phyloP scores from a whole-genome alignment of 176 grass and related monocot species.

The Bothriochloa decipiens region DNA sequence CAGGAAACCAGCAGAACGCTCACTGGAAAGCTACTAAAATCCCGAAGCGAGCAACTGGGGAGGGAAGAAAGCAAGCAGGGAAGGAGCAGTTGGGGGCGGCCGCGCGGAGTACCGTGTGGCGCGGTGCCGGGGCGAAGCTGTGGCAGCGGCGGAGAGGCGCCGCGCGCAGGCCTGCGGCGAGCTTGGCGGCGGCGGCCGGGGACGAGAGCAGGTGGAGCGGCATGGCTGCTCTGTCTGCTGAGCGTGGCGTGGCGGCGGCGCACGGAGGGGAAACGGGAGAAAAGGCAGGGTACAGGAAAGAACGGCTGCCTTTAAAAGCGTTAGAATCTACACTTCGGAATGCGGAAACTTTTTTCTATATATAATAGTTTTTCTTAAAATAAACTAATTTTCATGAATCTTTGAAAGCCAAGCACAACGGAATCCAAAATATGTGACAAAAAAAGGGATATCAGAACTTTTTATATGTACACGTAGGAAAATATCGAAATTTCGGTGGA shows the following conservation, averaged over 20 bases:
- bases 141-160: conserved; percentile 19
- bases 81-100: background rate
- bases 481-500: too few relatives aligned
- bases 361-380: too few relatives aligned
- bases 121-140: background rate
- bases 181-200: conserved; percentile 30
- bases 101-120: background rate
- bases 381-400: too few relatives aligned
- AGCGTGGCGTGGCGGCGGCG: conserved; percentile 27
- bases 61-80: background rate
- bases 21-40: background rate
- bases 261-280: background rate
- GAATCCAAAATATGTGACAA: too few relatives aligned
- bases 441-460: too few relatives aligned
- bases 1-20: conserved; percentile 9
- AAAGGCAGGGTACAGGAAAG: conserved; percentile 4
- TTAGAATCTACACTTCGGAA: too few relatives aligned
- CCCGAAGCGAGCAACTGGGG: background rate
- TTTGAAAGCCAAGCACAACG: too few relatives aligned
- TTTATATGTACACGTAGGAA: too few relatives aligned
- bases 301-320: background rate
- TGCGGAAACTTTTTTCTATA: too few relatives aligned
- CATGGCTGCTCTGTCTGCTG: conserved; percentile 16
- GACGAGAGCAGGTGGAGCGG: conserved; percentile 26
- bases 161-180: background rate